Evolutionary conservation across 305 asterid genomes (phyloP).

Genomic region (Plantago coronopus): DNA sequence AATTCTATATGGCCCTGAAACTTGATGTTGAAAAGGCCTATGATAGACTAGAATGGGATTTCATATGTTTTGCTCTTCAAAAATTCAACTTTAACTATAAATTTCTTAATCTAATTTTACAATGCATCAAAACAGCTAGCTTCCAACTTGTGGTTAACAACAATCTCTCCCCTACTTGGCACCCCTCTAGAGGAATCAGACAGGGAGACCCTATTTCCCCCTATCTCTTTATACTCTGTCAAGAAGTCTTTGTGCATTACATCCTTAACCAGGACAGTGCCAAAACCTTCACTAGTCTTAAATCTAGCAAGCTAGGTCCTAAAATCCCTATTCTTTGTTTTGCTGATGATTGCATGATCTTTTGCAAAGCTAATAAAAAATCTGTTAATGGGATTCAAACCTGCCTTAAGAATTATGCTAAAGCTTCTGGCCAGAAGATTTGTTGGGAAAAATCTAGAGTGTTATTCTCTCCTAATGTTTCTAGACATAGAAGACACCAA

Average conservation of each 20-base stretch:
- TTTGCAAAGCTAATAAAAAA: neutral
- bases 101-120: too few species aligned
- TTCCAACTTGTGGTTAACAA: too few species aligned
- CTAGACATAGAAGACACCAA: neutral
- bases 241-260: neutral
- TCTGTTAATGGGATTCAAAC: neutral
- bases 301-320: neutral
- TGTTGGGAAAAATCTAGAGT: neutral
- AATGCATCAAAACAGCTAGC: too few species aligned
- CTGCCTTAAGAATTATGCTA: neutral
- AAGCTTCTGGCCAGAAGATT: neutral
- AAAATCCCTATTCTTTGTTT: neutral
- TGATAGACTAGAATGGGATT: too few species aligned
- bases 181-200: neutral
- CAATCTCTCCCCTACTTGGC: too few species aligned
- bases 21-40: too few species aligned
- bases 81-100: too few species aligned
- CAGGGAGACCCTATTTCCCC: neutral
- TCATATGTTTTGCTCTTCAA: too few species aligned
- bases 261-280: neutral
- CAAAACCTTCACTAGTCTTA: neutral
- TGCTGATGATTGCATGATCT: neutral
- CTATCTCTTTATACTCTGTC: neutral
- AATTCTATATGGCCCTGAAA: too few species aligned
- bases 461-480: neutral